Percentiles rank a stretch among this genome's conserved stretches.
Evolutionary conservation across 768 basidiomycete genomes (phyloP).

Genomic region (Boletellus sp.): DNA sequence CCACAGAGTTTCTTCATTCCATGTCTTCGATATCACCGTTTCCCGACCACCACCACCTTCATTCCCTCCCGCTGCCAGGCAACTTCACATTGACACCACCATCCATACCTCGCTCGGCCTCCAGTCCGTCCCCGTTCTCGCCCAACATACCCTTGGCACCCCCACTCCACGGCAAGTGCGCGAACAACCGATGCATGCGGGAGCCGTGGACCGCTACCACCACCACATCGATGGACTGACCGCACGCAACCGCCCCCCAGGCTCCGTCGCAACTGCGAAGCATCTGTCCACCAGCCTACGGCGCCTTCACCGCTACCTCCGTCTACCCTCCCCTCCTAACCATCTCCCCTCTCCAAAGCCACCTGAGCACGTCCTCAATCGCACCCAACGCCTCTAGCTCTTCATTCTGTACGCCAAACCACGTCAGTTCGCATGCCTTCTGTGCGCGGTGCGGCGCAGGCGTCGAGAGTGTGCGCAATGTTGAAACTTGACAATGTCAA

Average conservation of each 20-base stretch:
- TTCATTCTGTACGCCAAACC: conserved; percentile 62
- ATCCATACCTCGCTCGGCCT: conserved; percentile 16
- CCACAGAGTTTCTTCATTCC: too few species aligned
- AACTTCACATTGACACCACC: too few species aligned
- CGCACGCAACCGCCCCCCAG: conserved; percentile 58
- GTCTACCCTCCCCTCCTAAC: conserved; percentile 15
- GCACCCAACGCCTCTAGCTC: conserved; percentile 61
- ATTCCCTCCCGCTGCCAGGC: too few species aligned
- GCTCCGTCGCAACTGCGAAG: conserved; percentile 48
- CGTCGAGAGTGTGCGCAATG: conserved; percentile 80
- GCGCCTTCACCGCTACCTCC: conserved; percentile 2
- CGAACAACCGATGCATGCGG: conserved; percentile 49
- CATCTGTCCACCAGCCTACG: conserved; percentile 39
- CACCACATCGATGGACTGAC: conserved; percentile 30
- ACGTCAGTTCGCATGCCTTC: conserved; percentile 82
- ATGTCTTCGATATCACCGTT: too few species aligned
- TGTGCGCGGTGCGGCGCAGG: conserved; percentile 79
- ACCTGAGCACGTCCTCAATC: conserved; percentile 49
- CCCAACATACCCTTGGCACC: conserved; percentile 15
- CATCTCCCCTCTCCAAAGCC: conserved; percentile 42
- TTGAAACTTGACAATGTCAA: conserved; percentile 80
- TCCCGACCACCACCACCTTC: too few species aligned
- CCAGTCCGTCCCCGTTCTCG: conserved; percentile 27
- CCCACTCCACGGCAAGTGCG: conserved; percentile 44
- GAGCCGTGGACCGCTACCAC: conserved; percentile 1